phyloP scores from a whole-genome alignment of 495 filamentous ascomycete species.

The Tuber borchii region DNA sequence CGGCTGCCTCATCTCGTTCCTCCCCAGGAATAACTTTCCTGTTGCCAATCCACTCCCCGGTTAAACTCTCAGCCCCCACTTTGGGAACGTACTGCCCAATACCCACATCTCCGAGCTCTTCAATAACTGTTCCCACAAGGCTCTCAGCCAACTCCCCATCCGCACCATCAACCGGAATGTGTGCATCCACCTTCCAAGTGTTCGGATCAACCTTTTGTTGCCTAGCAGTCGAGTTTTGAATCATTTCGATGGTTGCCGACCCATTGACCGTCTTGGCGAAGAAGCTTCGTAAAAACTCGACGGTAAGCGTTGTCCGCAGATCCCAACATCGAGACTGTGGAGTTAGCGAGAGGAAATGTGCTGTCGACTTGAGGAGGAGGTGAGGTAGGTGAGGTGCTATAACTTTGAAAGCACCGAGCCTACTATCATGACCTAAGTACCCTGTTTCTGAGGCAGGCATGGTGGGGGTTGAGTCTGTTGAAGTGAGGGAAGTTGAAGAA shows the following conservation, averaged over 20 bases:
- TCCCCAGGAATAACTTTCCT: constrained; percentile 50
- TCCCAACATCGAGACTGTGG: constrained; percentile 67
- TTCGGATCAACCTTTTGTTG: constrained; percentile 67
- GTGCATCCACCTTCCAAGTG: constrained; percentile 71
- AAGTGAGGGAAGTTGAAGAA: neutral
- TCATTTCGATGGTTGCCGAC: constrained; percentile 50
- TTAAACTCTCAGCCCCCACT: constrained; percentile 45
- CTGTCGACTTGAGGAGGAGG: constrained; percentile 24
- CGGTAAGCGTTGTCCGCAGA: constrained; percentile 65
- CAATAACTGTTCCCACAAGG: constrained; percentile 57
- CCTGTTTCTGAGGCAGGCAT: constrained; percentile 20
- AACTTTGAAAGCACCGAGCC: constrained; percentile 14
- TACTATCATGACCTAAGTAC: neutral
- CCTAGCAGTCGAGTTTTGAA: constrained; percentile 56
- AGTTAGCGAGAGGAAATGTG: constrained; percentile 59
- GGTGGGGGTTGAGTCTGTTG: neutral
- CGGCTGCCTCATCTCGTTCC: constrained; percentile 45
- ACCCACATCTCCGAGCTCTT: constrained; percentile 44
- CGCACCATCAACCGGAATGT: constrained; percentile 46
- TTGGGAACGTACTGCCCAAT: constrained; percentile 51
- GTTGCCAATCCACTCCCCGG: constrained; percentile 84
- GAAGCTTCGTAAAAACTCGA: constrained; percentile 63
- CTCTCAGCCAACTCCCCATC: constrained; percentile 55
- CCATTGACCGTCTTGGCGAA: constrained; percentile 39
- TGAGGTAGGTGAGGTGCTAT: constrained; percentile 30